These are phyloP conservation scores for Tephrocybe rancida DNA, from an alignment of 768 basidiomycete genomes.

Conservation along the genomic window DNA sequence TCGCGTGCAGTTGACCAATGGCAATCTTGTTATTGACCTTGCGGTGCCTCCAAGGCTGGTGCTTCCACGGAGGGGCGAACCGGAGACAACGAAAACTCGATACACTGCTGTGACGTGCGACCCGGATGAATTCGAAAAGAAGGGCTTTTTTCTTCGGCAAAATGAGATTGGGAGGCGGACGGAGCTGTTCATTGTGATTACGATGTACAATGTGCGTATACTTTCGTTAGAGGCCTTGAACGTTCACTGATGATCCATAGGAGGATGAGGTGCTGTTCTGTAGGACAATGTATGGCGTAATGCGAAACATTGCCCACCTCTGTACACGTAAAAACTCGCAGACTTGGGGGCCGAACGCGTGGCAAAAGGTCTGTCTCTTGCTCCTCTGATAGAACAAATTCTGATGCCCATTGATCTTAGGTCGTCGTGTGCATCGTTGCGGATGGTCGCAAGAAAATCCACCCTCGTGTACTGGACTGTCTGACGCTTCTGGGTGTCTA, in stretches of 20 bases:
- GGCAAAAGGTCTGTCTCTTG: constrained; percentile 78
- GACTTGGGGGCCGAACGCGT: constrained; percentile 95
- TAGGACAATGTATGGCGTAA: constrained; percentile 92
- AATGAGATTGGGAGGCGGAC: constrained; percentile 79
- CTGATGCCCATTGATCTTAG: constrained; percentile 33
- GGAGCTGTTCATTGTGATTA: constrained; percentile 92
- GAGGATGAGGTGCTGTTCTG: constrained; percentile 91
- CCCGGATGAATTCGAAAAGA: constrained; percentile 87
- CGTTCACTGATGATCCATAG: constrained; percentile 35
- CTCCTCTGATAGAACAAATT: not conserved
- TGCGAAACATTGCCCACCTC: constrained; percentile 82
- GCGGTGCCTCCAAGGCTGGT: constrained; percentile 85
- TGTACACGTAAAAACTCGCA: constrained; percentile 88
- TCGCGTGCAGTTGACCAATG: constrained; percentile 81
- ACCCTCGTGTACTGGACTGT: constrained; percentile 85
- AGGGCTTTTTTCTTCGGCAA: constrained; percentile 85
- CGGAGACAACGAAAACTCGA: constrained; percentile 73
- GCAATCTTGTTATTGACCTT: constrained; percentile 85
- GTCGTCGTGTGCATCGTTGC: constrained; percentile 93
- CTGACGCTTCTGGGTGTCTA: constrained; percentile 93
- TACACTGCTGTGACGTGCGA: constrained; percentile 94
- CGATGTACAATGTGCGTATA: constrained; percentile 88
- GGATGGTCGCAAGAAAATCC: constrained; percentile 81
- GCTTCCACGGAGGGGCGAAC: constrained; percentile 67
- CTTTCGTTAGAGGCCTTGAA: not conserved